Base-by-base conservation (phyloP, 306 rosid genomes). In the Rosa multiflora region DNA sequence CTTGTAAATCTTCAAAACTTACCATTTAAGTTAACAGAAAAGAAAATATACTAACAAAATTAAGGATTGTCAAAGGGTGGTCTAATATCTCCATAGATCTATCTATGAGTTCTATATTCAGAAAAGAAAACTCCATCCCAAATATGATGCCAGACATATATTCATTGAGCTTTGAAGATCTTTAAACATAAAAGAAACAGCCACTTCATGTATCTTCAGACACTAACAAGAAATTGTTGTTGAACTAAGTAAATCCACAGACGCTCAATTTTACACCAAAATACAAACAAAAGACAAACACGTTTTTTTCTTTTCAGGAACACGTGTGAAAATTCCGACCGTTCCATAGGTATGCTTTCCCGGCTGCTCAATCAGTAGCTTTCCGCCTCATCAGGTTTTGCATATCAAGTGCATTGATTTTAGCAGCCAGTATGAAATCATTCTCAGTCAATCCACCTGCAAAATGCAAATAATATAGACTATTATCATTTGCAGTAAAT, bases 401-500 rank as follows among this genome's bases (percentile, higher is more conserved):
- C 83, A 89, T 23, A 67, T 85, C 79, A 59, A 94, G 85, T 67
- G 53, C 79, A 62, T 82, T 86, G 85, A 94, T 89, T 87, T 91
- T 94, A 40, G 97, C 87, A 81, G 98, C 98, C 52, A 94, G 96
- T 74, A 94, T 94, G 89, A 94, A 94, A 85, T 91, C 98, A 71
- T 94, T 94, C 85, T 90, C 92, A 6, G 97, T 93, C 85, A 93
- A 85, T 47, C 98, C 98, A 76, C 93, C 98, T 93, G 86, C 89
- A 82, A 53, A 80, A 75, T 40, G 58, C 62, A 67, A 49, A 78
- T 39, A 18, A 72, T 1, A 42, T 47, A 55, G 67, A 48, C 14
- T 23, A 26, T 20, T 56, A 23, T 23, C 32, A n/a, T 5, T 15
- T 39, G 63, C 73, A 40, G 53, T 2, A 67, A 32, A 44, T 13